Percentiles rank a stretch among this genome's conserved stretches.
Conservation (phyloP, 805 yeast species). For the Ogataea methanolica region DNA sequence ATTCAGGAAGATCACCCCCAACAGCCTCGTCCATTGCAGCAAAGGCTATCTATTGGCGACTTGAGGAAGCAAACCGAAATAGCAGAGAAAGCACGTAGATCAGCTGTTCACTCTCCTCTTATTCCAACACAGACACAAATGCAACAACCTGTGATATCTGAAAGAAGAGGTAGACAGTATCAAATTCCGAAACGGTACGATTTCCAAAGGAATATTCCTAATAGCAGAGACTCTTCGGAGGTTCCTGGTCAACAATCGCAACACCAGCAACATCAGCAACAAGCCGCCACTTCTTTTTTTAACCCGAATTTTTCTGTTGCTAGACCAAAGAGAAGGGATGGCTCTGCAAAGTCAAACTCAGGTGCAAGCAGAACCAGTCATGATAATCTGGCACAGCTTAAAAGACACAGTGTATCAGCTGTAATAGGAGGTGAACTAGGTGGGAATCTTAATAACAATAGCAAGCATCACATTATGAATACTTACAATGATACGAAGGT, state of each 20-base stretch:
- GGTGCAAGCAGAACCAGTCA: neutral
- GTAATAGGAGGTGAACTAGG: conserved; percentile 4
- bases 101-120: neutral
- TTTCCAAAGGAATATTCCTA: conserved; percentile 20
- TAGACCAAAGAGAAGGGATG: conserved; percentile 13
- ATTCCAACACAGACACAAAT: neutral
- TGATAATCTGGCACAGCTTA: conserved; percentile 8
- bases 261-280: conserved; percentile 4
- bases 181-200: conserved; percentile 28
- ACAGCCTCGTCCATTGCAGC: too few relatives aligned
- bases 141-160: conserved; percentile 2
- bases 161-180: conserved; percentile 25
- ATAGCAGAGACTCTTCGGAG: conserved; percentile 14
- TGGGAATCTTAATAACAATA: conserved; percentile 3
- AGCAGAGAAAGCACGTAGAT: neutral
- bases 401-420: conserved; percentile 21
- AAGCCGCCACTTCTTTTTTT: conserved; percentile 4
- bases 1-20: too few relatives aligned
- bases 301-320: conserved; percentile 12
- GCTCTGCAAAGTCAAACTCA: conserved; percentile 7
- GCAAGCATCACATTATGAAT: conserved; percentile 15
- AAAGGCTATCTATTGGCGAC: too few relatives aligned
- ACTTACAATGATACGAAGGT: conserved; percentile 27
- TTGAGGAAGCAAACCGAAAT: neutral
- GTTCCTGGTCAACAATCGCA: neutral